Evolutionary conservation across 257 asterid genomes (phyloP), one percentile per base, ranked within the genome.

Genomic region (Echites panduratus): DNA sequence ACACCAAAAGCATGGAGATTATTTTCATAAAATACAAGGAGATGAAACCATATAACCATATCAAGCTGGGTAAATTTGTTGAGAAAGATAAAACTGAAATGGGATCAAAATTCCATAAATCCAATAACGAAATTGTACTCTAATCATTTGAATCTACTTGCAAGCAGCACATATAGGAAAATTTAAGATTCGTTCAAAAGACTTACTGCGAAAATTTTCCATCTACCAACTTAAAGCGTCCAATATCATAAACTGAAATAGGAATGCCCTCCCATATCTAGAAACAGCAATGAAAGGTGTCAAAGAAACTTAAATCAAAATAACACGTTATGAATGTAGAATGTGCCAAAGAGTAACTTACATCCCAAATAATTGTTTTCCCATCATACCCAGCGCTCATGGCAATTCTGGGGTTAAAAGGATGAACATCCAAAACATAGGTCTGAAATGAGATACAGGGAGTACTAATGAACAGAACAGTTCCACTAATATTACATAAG

Each of bases 351-450:
- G 74, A 74, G 64, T 75, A 73, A 87, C 98, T 90, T 82, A 95
- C 99, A 84, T 95, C 99, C 99, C 99, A 95, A 77, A 95, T 71
- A 80, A 95, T 91, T 69, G 99, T 87, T 82, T 92, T 90, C 81
- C 99, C 99, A 84, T 95, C 99, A 83, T 95, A 95, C 73, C 99
- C 99, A 82, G 99, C 98, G 77, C 98, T 95, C 99, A 95, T 89
- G 40, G 99, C 99, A 73, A 95, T 88, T 82, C 99, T 85, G 70
- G 99, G 99, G 81, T 91, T 90, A 76, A 95, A 95, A 76, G 99
- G 99, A 88, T 95, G 98, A 82, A 95, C 96, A 66, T 95, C 99
- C 90, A 95, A 75, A 70, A 95, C 99, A 83, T 95, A 95, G 53
- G 99, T 90, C 99, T 94, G 87, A 82, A 78, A 72, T 47, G 73